A percentile compares a stretch with the other conserved stretches of the same genome.
phyloP scores from a whole-genome alignment of 768 basidiomycete species.

The Leucocoprinus sp. region DNA sequence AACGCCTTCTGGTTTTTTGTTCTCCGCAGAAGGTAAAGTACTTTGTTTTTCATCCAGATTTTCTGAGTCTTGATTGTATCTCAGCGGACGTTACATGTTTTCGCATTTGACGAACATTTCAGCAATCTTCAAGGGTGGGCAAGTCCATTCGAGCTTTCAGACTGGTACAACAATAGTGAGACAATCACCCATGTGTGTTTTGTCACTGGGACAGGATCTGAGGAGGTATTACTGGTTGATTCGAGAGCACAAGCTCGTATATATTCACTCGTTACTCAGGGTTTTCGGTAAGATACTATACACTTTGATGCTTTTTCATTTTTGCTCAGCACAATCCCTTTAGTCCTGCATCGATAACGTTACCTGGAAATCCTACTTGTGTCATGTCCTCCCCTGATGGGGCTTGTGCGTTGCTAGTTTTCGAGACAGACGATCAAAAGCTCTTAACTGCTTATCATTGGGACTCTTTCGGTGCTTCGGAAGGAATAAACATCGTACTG shows the following conservation, averaged over 20 bases:
- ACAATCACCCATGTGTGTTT: constrained; percentile 27
- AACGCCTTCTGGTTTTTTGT: constrained; percentile 39
- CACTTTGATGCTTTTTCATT: neutral
- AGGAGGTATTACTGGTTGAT: constrained; percentile 48
- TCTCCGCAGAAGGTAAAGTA: constrained; percentile 30
- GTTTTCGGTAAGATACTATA: constrained; percentile 35
- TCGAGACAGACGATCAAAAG: constrained; percentile 14
- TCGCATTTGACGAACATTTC: constrained; percentile 38
- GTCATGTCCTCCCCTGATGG: constrained; percentile 46
- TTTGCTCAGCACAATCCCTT: constrained; percentile 16
- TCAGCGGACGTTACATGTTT: constrained; percentile 35
- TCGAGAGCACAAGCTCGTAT: constrained; percentile 33
- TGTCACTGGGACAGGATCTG: constrained; percentile 36
- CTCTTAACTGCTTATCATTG: constrained; percentile 34
- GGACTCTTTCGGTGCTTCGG: constrained; percentile 44
- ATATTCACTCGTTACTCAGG: constrained; percentile 45
- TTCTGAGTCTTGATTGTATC: neutral
- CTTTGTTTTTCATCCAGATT: neutral
- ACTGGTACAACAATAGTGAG: constrained; percentile 31
- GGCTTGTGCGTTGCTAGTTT: constrained; percentile 36
- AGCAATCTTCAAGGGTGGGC: constrained; percentile 33
- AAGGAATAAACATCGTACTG: constrained; percentile 33
- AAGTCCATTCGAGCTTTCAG: constrained; percentile 27
- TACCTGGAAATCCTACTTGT: constrained; percentile 25
- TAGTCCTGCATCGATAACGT: constrained; percentile 27